These are phyloP conservation scores for Areca catechu DNA, from an alignment of 176 grass and related monocot genomes.

Conservation along the genomic window DNA sequence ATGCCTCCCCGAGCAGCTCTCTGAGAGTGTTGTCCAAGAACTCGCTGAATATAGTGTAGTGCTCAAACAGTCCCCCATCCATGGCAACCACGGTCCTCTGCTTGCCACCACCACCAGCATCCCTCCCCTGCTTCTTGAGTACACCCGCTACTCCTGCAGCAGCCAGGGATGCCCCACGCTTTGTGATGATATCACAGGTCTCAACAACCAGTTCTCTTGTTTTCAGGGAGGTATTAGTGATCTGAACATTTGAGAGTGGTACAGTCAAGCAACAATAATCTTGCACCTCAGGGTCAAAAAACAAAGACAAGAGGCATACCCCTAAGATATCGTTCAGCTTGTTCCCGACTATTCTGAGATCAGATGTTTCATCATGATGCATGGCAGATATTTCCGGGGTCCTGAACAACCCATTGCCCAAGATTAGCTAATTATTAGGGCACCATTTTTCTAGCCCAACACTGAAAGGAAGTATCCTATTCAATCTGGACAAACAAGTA, in stretches of 20 bases:
- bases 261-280: no score
- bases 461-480: no score
- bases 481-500: no score
- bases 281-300: no score
- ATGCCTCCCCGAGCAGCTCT: slow-evolving; percentile 5
- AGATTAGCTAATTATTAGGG: no score
- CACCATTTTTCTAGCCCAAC: no score
- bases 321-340: slow-evolving; percentile 8
- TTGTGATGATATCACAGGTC: slow-evolving; percentile 2
- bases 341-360: slow-evolving; percentile 2
- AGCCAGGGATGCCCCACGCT: slow-evolving; percentile 2
- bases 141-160: slow-evolving; percentile 18
- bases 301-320: neutral
- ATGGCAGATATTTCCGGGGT: neutral
- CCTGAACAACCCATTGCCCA: neutral
- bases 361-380: slow-evolving; percentile 3
- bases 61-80: slow-evolving; percentile 2
- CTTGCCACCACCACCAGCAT: neutral
- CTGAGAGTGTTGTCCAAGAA: slow-evolving; percentile 1
- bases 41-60: neutral
- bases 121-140: slow-evolving; percentile 8
- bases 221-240: neutral
- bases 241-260: neutral
- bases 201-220: slow-evolving; percentile 2
- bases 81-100: slow-evolving; percentile 5